Evolutionary conservation across 257 asterid genomes (phyloP).

Genomic region (Ballota nigra): DNA sequence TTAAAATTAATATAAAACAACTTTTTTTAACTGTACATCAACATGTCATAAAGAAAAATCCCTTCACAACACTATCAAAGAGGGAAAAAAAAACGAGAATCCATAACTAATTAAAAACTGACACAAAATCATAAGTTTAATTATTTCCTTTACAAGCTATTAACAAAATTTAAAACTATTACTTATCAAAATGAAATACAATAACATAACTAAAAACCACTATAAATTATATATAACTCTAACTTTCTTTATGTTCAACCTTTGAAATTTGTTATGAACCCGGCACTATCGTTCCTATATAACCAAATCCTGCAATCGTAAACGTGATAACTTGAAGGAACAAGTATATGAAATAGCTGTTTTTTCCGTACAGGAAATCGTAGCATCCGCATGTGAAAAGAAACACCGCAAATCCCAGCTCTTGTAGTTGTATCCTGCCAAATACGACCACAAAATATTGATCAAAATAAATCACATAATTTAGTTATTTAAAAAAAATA

Average conservation of each 20-base stretch:
- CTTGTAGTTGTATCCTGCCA: constrained; percentile 62
- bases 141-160: constrained; percentile 26
- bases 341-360: constrained; percentile 71
- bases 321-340: constrained; percentile 85
- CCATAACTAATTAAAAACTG: not conserved
- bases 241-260: not conserved
- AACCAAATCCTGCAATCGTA: constrained; percentile 87
- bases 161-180: constrained; percentile 5
- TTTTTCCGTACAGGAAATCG: constrained; percentile 76
- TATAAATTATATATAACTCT: constrained; percentile 24
- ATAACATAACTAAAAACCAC: constrained; percentile 44
- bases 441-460: not conserved
- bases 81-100: not conserved
- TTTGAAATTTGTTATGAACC: constrained; percentile 27
- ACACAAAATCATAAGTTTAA: not conserved
- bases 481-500: too few species aligned
- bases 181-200: constrained; percentile 27
- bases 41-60: not conserved
- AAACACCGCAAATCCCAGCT: constrained; percentile 72
- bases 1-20: too few species aligned
- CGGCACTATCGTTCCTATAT: constrained; percentile 81
- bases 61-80: not conserved
- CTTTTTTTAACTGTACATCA: not conserved
- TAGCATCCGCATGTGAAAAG: constrained; percentile 90
- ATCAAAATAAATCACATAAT: not conserved